Conservation (phyloP, 2,329 filamentous ascomycete genomes). For the Fusarium domesticum region DNA sequence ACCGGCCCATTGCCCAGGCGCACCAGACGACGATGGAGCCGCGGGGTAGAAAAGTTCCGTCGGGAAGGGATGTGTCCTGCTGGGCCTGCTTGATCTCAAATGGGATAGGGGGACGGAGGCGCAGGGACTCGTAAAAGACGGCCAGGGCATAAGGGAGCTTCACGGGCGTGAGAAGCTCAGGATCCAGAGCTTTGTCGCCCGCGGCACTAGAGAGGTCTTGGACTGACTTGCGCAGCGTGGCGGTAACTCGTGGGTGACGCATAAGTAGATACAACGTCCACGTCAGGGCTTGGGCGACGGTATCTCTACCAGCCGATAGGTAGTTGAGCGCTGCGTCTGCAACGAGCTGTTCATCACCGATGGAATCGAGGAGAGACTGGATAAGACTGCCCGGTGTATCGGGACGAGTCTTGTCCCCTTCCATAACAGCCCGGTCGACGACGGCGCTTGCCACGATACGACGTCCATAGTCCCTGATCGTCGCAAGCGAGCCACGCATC, state of each 20-base stretch:
- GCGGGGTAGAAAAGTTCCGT: slow-evolving; percentile 56
- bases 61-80: slow-evolving; percentile 51
- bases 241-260: slow-evolving; percentile 42
- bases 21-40: slow-evolving; percentile 60
- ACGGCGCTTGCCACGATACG: slow-evolving; percentile 56
- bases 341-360: slow-evolving; percentile 52
- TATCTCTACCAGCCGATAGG: slow-evolving; percentile 62
- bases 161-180: slow-evolving; percentile 39
- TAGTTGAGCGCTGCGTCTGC: slow-evolving; percentile 65
- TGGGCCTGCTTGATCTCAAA: slow-evolving; percentile 63
- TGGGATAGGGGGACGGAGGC: slow-evolving; percentile 62
- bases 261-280: slow-evolving; percentile 63
- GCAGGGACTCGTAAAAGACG: slow-evolving; percentile 59
- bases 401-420: slow-evolving; percentile 5
- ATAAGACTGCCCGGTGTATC: slow-evolving; percentile 54
- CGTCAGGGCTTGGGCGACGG: slow-evolving; percentile 61
- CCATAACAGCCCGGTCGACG: slow-evolving; percentile 27
- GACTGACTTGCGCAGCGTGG: slow-evolving; percentile 45
- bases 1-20: slow-evolving; percentile 62
- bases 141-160: slow-evolving; percentile 56
- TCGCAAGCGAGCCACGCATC: slow-evolving; percentile 48
- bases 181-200: slow-evolving; percentile 1
- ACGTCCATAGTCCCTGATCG: slow-evolving; percentile 54
- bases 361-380: slow-evolving; percentile 56
- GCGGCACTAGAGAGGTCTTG: slow-evolving; percentile 13